Evolutionary conservation across 139 green algal species (phyloP).

Genomic region (Ostreobium quekettii): DNA sequence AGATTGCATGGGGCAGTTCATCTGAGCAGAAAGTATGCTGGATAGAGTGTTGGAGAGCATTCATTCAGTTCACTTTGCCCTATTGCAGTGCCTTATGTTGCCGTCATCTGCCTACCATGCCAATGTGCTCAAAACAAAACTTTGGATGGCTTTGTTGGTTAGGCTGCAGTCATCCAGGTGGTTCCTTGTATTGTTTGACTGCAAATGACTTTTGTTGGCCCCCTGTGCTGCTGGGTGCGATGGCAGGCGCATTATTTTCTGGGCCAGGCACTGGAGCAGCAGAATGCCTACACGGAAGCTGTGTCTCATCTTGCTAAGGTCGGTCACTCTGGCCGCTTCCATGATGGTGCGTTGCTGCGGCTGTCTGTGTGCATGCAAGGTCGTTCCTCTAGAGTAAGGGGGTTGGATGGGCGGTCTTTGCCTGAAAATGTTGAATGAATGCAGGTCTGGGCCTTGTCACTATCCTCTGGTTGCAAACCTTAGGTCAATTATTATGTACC

Average conservation of each 20-base stretch:
- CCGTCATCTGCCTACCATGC: background rate
- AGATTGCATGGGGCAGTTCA: too few species aligned
- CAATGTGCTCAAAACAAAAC: background rate
- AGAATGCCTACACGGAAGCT: constrained; percentile 10
- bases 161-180: background rate
- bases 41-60: too few species aligned
- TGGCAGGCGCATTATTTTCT: constrained; percentile 46
- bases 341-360: background rate
- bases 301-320: constrained; percentile 32
- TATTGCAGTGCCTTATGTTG: background rate
- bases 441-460: too few species aligned
- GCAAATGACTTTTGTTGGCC: background rate
- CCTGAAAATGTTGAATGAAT: background rate
- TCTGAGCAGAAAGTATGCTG: too few species aligned
- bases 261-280: constrained; percentile 28
- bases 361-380: background rate
- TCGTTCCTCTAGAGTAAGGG: background rate
- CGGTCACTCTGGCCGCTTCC: background rate
- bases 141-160: background rate
- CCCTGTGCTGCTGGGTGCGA: background rate
- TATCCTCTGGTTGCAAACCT: too few species aligned
- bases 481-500: too few species aligned
- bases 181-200: background rate
- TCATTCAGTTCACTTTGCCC: background rate
- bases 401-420: background rate